These are phyloP conservation scores for Xylaria sp. DNA, from an alignment of 495 filamentous ascomycete species.

Conservation along the genomic window DNA sequence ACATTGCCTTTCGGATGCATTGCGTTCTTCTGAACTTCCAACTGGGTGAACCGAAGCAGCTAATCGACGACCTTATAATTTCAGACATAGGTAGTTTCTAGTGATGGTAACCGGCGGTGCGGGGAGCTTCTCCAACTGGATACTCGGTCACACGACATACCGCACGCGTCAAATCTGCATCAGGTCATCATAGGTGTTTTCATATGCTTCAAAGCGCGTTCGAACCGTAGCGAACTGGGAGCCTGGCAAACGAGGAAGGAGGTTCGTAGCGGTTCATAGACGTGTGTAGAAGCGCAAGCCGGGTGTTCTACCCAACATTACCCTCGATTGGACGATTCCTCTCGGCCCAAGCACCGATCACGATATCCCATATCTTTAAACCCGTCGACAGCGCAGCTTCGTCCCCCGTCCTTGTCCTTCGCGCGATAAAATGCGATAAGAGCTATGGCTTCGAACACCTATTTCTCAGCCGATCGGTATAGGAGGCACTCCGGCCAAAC, in stretches of 20 bases:
- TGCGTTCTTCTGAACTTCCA: constrained; percentile 6
- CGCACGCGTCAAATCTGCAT: neutral
- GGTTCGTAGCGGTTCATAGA: neutral
- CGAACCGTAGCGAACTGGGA: neutral
- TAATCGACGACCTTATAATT: neutral
- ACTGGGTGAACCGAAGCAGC: neutral
- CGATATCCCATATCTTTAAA: neutral
- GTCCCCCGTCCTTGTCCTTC: too few relatives aligned
- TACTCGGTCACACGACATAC: constrained; percentile 4
- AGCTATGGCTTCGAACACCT: constrained; percentile 36
- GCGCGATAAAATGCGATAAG: constrained; percentile 12
- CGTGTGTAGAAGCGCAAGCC: neutral
- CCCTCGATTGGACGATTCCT: neutral
- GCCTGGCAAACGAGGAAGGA: neutral
- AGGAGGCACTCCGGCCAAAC: constrained; percentile 35
- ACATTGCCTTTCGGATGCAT: neutral
- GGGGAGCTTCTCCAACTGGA: neutral
- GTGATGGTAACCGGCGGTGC: neutral
- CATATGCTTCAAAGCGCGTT: neutral
- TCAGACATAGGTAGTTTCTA: neutral
- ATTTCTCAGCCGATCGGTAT: constrained; percentile 28
- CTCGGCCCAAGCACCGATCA: neutral
- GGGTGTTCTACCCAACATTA: neutral
- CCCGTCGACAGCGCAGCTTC: neutral
- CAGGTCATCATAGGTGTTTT: neutral